Percentiles rank a stretch among this genome's conserved stretches.
Evolutionary conservation across 441 rosid species (phyloP).

Genomic region (Caryocar brasiliense): DNA sequence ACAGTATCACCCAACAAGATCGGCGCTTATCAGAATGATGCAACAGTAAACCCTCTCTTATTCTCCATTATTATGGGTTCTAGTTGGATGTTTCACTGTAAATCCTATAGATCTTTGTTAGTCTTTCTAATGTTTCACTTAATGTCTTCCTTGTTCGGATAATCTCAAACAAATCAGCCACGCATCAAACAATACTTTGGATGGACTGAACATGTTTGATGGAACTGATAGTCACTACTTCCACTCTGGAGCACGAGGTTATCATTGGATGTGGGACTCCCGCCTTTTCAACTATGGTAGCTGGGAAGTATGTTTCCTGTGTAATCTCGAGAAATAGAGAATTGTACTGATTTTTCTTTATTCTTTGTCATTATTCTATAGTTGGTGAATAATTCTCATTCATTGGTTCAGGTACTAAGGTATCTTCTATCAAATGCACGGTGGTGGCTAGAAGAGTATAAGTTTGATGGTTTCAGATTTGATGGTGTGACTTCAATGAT

Average conservation of each 20-base stretch:
- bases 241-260: slow-evolving; percentile 79
- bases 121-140: neutral
- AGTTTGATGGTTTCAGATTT: slow-evolving; percentile 96
- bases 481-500: slow-evolving; percentile 99
- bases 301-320: slow-evolving; percentile 68
- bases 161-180: no score
- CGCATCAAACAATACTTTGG: slow-evolving; percentile 82
- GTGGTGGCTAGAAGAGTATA: slow-evolving; percentile 98
- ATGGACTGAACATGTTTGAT: slow-evolving; percentile 95
- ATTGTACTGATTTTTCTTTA: neutral
- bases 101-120: no score
- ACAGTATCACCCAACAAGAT: no score
- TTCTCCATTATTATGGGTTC: no score
- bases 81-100: no score
- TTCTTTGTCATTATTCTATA: neutral
- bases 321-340: neutral
- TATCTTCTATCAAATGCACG: slow-evolving; percentile 93
- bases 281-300: slow-evolving; percentile 95
- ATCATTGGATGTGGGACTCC: slow-evolving; percentile 99
- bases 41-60: no score
- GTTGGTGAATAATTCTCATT: slow-evolving; percentile 11
- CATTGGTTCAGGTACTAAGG: slow-evolving; percentile 60
- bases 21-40: no score
- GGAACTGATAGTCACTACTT: slow-evolving; percentile 93
- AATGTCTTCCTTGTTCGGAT: no score